Evolutionary conservation across 495 filamentous ascomycete species (phyloP).

Genomic region (Tirmania nivea): DNA sequence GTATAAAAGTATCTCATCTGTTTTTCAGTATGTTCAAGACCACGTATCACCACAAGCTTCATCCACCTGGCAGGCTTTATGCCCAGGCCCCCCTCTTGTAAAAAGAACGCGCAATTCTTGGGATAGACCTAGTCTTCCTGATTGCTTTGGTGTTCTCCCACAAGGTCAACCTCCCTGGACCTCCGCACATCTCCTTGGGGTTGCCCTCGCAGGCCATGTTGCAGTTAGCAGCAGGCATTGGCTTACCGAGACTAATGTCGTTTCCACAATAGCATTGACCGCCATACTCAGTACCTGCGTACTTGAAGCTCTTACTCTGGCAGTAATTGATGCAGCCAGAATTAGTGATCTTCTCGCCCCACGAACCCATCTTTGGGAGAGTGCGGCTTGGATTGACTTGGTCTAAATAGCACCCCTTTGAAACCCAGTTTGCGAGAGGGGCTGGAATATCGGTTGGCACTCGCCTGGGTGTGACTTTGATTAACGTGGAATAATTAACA

Average conservation of each 20-base stretch:
- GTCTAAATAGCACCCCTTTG: conserved; percentile 9
- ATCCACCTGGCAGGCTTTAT: too few species aligned
- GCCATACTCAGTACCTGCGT: conserved; percentile 43
- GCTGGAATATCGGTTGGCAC: not conserved
- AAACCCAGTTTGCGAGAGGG: conserved; percentile 10
- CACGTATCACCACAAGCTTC: too few species aligned
- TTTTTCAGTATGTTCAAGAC: too few species aligned
- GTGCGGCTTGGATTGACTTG: conserved; percentile 36
- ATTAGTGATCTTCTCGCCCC: conserved; percentile 20
- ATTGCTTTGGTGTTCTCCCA: conserved; percentile 2
- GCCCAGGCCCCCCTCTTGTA: too few species aligned
- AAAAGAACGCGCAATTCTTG: too few species aligned
- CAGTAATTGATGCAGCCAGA: conserved; percentile 26
- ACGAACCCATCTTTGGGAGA: conserved; percentile 31
- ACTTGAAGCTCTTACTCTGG: conserved; percentile 23
- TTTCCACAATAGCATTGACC: conserved; percentile 47
- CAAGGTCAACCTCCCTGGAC: conserved; percentile 20
- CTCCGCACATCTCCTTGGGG: conserved; percentile 25
- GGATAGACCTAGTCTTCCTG: too few species aligned
- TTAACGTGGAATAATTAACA: conserved; percentile 17
- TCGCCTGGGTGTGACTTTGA: conserved; percentile 17
- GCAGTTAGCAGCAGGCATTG: conserved; percentile 8
- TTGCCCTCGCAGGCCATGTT: conserved; percentile 22
- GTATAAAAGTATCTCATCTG: too few species aligned
- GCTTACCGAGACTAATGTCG: conserved; percentile 9